Percentiles rank a stretch among this genome's conserved stretches.
Conservation (phyloP, 257 asterid species). For the Ilex aquifolium region DNA sequence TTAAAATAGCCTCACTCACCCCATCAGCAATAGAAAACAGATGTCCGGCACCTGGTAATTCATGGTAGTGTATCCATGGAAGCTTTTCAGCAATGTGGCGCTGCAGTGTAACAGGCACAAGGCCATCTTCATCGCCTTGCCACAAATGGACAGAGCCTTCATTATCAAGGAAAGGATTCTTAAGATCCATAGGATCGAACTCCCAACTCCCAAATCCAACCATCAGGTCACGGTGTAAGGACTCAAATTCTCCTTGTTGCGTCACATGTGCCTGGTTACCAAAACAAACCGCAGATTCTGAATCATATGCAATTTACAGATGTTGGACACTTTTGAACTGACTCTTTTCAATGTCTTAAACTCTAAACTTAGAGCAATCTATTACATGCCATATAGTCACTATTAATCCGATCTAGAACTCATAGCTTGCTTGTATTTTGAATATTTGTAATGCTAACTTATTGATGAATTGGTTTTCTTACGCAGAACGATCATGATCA, state of each 20-base stretch:
- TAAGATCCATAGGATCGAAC: constrained; percentile 60
- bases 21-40: constrained; percentile 17
- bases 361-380: too few species aligned
- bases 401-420: too few species aligned
- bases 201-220: constrained; percentile 66
- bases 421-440: too few species aligned
- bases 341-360: too few species aligned
- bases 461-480: too few species aligned
- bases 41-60: constrained; percentile 39
- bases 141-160: constrained; percentile 63
- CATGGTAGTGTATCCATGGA: constrained; percentile 55
- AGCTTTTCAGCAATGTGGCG: constrained; percentile 46
- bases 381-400: too few species aligned
- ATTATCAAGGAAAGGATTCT: constrained; percentile 35
- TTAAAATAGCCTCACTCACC: constrained; percentile 34
- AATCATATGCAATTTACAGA: neutral
- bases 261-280: constrained; percentile 36
- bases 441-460: too few species aligned
- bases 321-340: too few species aligned
- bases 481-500: too few species aligned
- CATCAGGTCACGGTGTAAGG: constrained; percentile 56
- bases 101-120: constrained; percentile 62
- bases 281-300: neutral
- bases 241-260: constrained; percentile 64
- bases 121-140: constrained; percentile 71